These are phyloP conservation scores for Flueggea neowawraea DNA, from an alignment of 441 rosid species.

Conservation along the genomic window DNA sequence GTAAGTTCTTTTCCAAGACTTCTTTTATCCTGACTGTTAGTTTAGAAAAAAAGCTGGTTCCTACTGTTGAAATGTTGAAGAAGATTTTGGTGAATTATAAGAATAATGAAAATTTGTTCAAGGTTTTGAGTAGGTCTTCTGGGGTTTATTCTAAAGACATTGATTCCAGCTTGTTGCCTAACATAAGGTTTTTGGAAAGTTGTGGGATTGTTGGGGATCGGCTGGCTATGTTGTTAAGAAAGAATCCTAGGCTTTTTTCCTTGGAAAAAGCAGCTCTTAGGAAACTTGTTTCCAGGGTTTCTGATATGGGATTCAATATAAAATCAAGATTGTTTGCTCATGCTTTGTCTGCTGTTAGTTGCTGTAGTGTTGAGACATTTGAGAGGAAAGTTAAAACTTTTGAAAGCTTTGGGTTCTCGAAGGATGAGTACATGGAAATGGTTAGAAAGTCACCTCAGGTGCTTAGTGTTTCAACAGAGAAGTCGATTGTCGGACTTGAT, in stretches of 20 bases:
- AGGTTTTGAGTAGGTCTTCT: constrained; percentile 19
- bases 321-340: constrained; percentile 40
- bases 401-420: constrained; percentile 26
- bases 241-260: constrained; percentile 34
- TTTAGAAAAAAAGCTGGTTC: constrained; percentile 32
- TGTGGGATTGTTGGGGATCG: constrained; percentile 41
- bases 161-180: constrained; percentile 14
- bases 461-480: constrained; percentile 26
- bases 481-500: constrained; percentile 26
- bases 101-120: constrained; percentile 24
- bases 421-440: constrained; percentile 22
- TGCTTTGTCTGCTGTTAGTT: constrained; percentile 24
- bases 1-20: constrained; percentile 23
- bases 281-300: constrained; percentile 13
- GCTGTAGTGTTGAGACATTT: constrained; percentile 24
- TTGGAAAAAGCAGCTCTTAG: constrained; percentile 15
- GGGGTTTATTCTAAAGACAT: constrained; percentile 18
- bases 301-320: constrained; percentile 30
- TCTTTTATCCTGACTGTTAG: constrained; percentile 19
- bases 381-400: constrained; percentile 25
- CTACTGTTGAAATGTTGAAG: constrained; percentile 25
- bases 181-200: constrained; percentile 25
- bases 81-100: constrained; percentile 19
- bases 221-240: constrained; percentile 23
- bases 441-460: constrained; percentile 25